Base-by-base conservation (phyloP, 2,329 filamentous ascomycete genomes). In the Fusarium austroafricanum region DNA sequence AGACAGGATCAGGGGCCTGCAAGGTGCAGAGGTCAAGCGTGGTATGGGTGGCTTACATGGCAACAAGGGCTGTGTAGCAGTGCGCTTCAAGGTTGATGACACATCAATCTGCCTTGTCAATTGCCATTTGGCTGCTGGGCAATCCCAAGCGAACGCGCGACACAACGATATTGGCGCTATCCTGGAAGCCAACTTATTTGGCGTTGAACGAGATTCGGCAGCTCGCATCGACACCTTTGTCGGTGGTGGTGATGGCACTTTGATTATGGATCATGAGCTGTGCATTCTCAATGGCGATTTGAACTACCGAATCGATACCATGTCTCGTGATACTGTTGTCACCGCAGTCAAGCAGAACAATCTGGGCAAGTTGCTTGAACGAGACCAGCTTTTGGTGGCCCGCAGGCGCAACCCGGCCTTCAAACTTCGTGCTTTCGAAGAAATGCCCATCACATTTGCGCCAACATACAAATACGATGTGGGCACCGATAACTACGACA, bases 391-490 rank as follows among this genome's bases (percentile, higher is more conserved):
- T 7, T 88, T 98, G 3, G 91, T 97, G 0, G 95, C 94, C 14
- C 89, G 92, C 57, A 92, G 94, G 51, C 92, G 93, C 71, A 97
- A 97, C 73, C 94, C 95, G 0, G 92, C 90, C 1, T 97, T 98
- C 81, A 88, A 92, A 28, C 86, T 99, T 7, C 90, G 94, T 20
- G 91, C 93, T 0, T 98, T 99, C 78, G 89, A 91, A n/a, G 96
- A 99, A 79, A 85, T 91, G 55, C 92, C 92, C 1, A 97, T 99
- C 73, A 91, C 89, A 0, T 99, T 99, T 77, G 90, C 93, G 10
- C 96, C 96, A 1, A 99, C 96, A 0, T 99, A 99, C 84, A 99
- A 99, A 78, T 99, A 99, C 78, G 96, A 99, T 72, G 93, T 98
- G 1, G 94, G 94, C 17, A 96, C 93, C 0, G 95, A 98, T 75